These are phyloP conservation scores for Triglochin maritima DNA, from an alignment of 106 monocot species.

Conservation along the genomic window DNA sequence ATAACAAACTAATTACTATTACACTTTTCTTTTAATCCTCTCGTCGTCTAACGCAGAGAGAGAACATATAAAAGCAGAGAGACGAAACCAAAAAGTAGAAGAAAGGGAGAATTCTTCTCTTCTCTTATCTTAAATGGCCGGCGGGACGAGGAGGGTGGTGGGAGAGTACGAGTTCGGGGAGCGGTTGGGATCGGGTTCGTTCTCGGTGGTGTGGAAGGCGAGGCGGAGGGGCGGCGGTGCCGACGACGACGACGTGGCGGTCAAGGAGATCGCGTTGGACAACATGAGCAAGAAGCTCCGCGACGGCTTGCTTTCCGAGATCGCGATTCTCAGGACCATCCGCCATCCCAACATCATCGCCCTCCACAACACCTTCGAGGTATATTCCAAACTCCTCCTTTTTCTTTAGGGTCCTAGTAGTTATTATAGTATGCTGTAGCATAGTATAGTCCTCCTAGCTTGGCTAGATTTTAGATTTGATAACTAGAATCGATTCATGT, in stretches of 20 bases:
- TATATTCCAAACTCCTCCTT: not conserved
- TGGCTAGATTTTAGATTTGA: too few species aligned
- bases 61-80: too few species aligned
- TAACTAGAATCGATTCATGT: too few species aligned
- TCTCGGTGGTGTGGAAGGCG: conserved; percentile 81
- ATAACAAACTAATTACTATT: too few species aligned
- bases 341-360: conserved; percentile 72
- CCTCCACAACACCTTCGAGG: conserved; percentile 72
- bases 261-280: conserved; percentile 87
- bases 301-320: conserved; percentile 84
- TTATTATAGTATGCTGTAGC: too few species aligned
- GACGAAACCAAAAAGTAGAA: too few species aligned
- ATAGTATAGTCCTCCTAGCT: too few species aligned
- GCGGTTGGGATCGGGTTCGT: conserved; percentile 85
- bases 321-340: conserved; percentile 57
- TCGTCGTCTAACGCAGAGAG: too few species aligned
- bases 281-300: conserved; percentile 71
- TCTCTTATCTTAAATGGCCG: too few species aligned
- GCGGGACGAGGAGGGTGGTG: conserved; percentile 24
- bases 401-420: too few species aligned
- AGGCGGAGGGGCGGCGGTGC: conserved; percentile 40
- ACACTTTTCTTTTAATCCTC: too few species aligned
- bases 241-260: conserved; percentile 52
- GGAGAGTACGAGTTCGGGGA: conserved; percentile 73
- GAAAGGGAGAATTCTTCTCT: too few species aligned